phyloP scores from a whole-genome alignment of 495 filamentous ascomycete species.

The Jackrogersella minutella region DNA sequence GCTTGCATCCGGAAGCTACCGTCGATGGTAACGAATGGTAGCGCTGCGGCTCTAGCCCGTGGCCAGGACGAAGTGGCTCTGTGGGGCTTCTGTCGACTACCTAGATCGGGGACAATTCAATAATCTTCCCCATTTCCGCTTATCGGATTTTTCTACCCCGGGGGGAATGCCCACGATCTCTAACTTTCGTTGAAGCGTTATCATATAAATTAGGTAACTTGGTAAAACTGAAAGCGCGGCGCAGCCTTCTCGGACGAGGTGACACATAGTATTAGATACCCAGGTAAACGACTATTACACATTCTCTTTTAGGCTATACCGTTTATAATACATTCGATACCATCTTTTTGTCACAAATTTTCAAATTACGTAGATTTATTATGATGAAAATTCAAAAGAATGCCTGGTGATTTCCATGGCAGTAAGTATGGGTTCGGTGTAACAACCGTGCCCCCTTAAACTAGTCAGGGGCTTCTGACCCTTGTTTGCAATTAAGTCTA shows the following conservation, averaged over 20 bases:
- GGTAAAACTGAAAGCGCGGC: not conserved
- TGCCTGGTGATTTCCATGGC: no score
- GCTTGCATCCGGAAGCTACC: constrained; percentile 29
- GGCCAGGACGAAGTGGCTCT: constrained; percentile 1
- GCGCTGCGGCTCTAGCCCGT: constrained; percentile 5
- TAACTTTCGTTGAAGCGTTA: not conserved
- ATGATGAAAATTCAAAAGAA: no score
- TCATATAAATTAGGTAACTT: not conserved
- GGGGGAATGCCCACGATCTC: not conserved
- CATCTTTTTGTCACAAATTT: no score
- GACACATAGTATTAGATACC: constrained; percentile 2
- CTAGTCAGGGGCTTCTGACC: no score
- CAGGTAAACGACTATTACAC: no score
- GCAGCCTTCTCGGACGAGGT: not conserved
- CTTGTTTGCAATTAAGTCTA: no score
- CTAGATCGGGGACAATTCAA: constrained; percentile 8
- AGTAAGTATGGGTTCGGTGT: no score
- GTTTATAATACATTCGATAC: no score
- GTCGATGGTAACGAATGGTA: constrained; percentile 6
- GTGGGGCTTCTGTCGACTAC: not conserved
- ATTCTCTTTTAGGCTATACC: no score
- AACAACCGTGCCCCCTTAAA: no score
- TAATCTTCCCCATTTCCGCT: not conserved
- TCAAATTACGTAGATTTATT: no score
- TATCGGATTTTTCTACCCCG: not conserved